Evolutionary conservation across 2,329 filamentous ascomycete species (phyloP), one percentile per base, ranked within the genome.

Genomic region (Gnomoniopsis sp.): DNA sequence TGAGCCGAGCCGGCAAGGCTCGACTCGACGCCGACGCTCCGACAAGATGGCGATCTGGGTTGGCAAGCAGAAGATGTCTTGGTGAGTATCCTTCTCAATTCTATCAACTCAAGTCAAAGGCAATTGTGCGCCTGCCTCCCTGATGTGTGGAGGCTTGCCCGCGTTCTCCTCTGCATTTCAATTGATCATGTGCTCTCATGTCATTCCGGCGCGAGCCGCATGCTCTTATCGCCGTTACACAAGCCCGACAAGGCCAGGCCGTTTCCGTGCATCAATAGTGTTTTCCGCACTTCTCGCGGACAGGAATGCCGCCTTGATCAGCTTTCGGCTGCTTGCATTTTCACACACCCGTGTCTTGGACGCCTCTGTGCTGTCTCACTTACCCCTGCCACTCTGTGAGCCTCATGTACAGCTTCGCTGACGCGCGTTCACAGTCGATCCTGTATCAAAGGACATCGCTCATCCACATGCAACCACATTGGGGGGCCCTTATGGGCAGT

Each of bases 371-470:
- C 19, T 53, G 12, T 48, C 21, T 52, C 11, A 46, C 30, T 17
- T 8, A 41, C 38, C 41, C 14, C n/a, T 21, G 41, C 15, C 8
- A 38, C 4, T 21, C 23, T 47, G 44, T 14, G 19, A 47, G 44
- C 44, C 19, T 47, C 19, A 19, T 26, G 44, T 47, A 14, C 44
- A 19, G 21, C 17, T n/a, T 50, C 12, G 49, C 59, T 61, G 17
- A 61, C 59, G 11, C 54, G 30, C 49, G 33, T 34, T 12, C 23
- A 50, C 65, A 90, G 88, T 73, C 85, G 85, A 78, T 87, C 88
- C 68, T 90, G 88, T 70, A 90, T 90, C 65, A 85, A 88, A 67
- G 88, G 88, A 58, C 88, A 91, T 72, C 85, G 88, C 66, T 90
- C 88, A 33, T 89, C 88, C 54, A 89, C 88, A 77, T 91, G 88